A percentile compares a stretch with the other conserved stretches of the same genome.
phyloP scores from a whole-genome alignment of 495 filamentous ascomycete genomes.

The Trichoderma gamsii region DNA sequence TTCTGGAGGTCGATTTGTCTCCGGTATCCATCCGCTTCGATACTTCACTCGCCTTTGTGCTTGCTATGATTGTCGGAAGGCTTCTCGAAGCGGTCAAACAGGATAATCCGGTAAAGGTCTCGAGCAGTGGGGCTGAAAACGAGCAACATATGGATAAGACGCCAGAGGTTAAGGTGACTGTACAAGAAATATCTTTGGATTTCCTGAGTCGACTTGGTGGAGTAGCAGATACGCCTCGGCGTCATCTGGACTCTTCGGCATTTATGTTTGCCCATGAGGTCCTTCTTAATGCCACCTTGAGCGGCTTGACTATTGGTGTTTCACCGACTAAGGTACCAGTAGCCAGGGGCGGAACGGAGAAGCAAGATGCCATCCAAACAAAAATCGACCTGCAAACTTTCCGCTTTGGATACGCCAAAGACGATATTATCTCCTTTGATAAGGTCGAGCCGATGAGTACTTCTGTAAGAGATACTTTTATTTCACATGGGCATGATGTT shows the following conservation, averaged over 20 bases:
- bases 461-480: conserved; percentile 58
- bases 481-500: conserved; percentile 57
- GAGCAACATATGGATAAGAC: background rate
- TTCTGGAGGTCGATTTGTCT: conserved; percentile 51
- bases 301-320: conserved; percentile 38
- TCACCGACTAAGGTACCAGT: conserved; percentile 13
- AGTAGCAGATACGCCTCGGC: conserved; percentile 33
- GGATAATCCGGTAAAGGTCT: conserved; percentile 19
- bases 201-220: conserved; percentile 61
- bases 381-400: conserved; percentile 58
- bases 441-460: conserved; percentile 59
- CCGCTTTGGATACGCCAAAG: conserved; percentile 64
- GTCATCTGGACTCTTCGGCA: conserved; percentile 28
- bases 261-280: conserved; percentile 37
- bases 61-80: conserved; percentile 54
- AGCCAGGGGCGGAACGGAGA: conserved; percentile 9
- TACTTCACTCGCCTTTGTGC: conserved; percentile 60
- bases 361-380: conserved; percentile 31
- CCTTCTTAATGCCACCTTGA: conserved; percentile 44
- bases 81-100: conserved; percentile 41
- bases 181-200: conserved; percentile 51
- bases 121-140: background rate
- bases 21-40: conserved; percentile 57
- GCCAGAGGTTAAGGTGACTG: conserved; percentile 43
- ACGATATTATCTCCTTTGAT: conserved; percentile 70